Evolutionary conservation across 352 stramenopile species (phyloP).

Genomic region (Ophiocytium majus): DNA sequence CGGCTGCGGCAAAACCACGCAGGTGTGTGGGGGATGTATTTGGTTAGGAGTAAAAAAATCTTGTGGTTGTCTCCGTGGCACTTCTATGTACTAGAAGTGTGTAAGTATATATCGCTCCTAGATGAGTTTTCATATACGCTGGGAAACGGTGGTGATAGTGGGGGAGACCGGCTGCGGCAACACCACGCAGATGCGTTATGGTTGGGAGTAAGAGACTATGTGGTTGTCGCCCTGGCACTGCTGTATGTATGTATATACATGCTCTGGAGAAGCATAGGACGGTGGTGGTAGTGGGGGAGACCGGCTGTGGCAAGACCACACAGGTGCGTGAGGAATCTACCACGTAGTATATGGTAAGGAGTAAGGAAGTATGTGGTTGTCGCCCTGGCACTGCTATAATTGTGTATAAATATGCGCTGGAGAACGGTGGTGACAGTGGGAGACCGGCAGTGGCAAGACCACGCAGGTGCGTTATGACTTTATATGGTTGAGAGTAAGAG

Average conservation of each 20-base stretch:
- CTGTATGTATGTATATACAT: too few species aligned
- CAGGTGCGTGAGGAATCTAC: conserved; percentile 90
- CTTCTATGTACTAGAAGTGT: too few species aligned
- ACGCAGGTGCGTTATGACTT: conserved; percentile 90
- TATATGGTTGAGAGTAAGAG: too few species aligned
- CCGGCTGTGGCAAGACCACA: conserved; percentile 96
- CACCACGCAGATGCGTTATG: conserved; percentile 90
- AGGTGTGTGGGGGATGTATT: conserved; percentile 79
- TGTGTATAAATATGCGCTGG: too few species aligned
- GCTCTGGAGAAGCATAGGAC: conserved; percentile 51
- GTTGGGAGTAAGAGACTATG: too few species aligned
- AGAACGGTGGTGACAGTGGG: conserved; percentile 97
- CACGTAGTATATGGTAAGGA: not conserved
- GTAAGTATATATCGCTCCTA: too few species aligned
- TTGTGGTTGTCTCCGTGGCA: too few species aligned
- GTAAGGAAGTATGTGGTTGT: conserved; percentile 69
- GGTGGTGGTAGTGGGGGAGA: conserved; percentile 98
- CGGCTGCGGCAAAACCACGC: conserved; percentile 96
- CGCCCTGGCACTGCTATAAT: too few species aligned
- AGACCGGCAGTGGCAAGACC: conserved; percentile 96
- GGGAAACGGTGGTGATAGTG: conserved; percentile 96
- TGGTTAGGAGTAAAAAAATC: conserved; percentile 70
- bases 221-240: too few species aligned
- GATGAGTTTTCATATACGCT: too few species aligned
- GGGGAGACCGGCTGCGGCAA: conserved; percentile 97